A percentile compares a stretch with the other conserved stretches of the same genome.
phyloP scores from a whole-genome alignment of 208 protist genomes.

The Trypanosomatidae sp. region DNA sequence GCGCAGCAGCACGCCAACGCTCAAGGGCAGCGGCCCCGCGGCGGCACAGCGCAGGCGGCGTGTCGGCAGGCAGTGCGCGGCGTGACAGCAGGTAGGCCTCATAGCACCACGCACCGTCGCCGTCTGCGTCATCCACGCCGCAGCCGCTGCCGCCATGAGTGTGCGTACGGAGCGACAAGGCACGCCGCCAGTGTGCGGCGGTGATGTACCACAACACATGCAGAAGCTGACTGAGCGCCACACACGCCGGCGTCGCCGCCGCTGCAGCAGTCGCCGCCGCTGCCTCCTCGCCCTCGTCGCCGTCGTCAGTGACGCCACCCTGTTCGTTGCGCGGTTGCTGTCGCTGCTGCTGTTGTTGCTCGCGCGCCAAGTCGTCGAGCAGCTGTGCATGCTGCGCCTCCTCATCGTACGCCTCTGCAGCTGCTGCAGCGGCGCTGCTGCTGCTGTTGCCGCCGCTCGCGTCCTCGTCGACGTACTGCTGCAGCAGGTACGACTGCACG shows the following conservation, averaged over 20 bases:
- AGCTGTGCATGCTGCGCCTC: too few relatives aligned
- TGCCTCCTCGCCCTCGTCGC: too few relatives aligned
- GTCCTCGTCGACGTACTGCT: background rate
- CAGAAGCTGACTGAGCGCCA: slow-evolving; percentile 7
- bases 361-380: too few relatives aligned
- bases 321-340: background rate
- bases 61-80: slow-evolving; percentile 17
- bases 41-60: slow-evolving; percentile 13
- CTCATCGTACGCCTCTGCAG: background rate
- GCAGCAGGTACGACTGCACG: background rate
- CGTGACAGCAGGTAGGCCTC: slow-evolving; percentile 29
- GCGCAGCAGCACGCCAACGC: slow-evolving; percentile 18
- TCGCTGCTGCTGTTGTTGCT: too few relatives aligned
- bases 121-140: too few relatives aligned
- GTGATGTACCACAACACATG: slow-evolving; percentile 31
- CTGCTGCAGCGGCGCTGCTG: background rate
- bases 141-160: background rate
- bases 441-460: background rate
- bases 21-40: slow-evolving; percentile 18
- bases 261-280: too few relatives aligned
- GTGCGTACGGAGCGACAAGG: background rate
- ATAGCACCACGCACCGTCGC: slow-evolving; percentile 30
- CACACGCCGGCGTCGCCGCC: background rate
- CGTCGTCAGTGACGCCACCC: background rate
- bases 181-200: slow-evolving; percentile 12